A percentile compares a stretch with the other conserved stretches of the same genome.
Conservation (phyloP, 208 protist species). For the Crithidia acanthocephali region DNA sequence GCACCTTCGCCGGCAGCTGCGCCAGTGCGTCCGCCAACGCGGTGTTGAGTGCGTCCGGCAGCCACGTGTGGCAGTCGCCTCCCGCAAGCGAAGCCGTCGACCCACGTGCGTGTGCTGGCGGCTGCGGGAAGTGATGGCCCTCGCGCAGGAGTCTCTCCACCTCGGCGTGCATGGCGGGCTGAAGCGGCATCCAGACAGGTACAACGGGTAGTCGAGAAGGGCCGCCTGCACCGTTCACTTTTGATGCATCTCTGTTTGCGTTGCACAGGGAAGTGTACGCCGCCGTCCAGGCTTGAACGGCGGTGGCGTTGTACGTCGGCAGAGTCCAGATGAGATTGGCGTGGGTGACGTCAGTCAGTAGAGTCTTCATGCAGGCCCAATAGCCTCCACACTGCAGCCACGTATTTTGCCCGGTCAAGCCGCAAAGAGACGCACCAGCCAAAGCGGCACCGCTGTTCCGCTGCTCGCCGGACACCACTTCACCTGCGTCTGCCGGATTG, state of each 20-base stretch:
- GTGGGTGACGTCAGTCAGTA: conserved; percentile 16
- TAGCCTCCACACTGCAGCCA: conserved; percentile 31
- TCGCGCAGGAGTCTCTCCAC: conserved; percentile 41
- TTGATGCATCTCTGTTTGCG: background rate
- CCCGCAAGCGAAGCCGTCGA: background rate
- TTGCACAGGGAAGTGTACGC: conserved; percentile 11
- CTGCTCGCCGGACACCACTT: background rate
- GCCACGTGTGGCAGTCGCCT: conserved; percentile 23
- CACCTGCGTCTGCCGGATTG: background rate
- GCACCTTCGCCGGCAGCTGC: conserved; percentile 15
- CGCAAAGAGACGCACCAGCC: background rate
- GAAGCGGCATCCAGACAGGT: conserved; percentile 35
- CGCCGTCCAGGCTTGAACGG: conserved; percentile 32
- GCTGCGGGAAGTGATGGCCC: conserved; percentile 16
- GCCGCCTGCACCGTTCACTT: background rate
- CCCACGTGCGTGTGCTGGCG: background rate
- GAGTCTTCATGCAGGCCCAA: conserved; percentile 29
- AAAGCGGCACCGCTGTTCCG: background rate
- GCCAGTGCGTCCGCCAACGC: conserved; percentile 25
- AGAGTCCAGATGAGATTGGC: conserved; percentile 30
- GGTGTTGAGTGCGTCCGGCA: conserved; percentile 18
- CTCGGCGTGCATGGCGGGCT: conserved; percentile 37
- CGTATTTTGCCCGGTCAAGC: background rate
- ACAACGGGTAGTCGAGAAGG: conserved; percentile 18
- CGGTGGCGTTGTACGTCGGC: conserved; percentile 46